These are phyloP conservation scores for Chaetomium sp. DNA, from an alignment of 2,329 filamentous ascomycete species.

Conservation along the genomic window DNA sequence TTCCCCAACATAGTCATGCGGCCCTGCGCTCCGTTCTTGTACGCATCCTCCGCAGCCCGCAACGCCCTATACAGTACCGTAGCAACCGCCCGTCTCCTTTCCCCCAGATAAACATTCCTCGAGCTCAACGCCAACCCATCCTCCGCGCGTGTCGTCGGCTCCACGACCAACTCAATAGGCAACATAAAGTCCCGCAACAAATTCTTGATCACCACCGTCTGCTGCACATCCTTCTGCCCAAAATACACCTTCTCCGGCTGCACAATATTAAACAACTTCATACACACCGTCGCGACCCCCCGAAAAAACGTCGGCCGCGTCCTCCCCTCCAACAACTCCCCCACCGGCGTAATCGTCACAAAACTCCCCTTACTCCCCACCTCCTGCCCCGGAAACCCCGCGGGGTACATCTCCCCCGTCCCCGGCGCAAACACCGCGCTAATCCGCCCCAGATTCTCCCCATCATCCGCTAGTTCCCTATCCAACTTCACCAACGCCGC, in stretches of 20 bases:
- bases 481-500: constrained; percentile 62
- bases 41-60: constrained; percentile 61
- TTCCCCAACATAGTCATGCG: constrained; percentile 65
- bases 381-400: constrained; percentile 64
- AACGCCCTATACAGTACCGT: constrained; percentile 67
- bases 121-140: constrained; percentile 90
- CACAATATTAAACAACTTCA: constrained; percentile 84
- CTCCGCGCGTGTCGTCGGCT: constrained; percentile 64
- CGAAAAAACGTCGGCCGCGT: constrained; percentile 92
- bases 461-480: constrained; percentile 59
- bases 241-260: constrained; percentile 79
- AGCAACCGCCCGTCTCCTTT: constrained; percentile 63
- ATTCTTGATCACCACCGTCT: constrained; percentile 80
- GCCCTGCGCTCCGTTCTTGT: constrained; percentile 46
- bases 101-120: constrained; percentile 85
- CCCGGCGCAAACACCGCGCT: constrained; percentile 81
- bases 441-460: constrained; percentile 58
- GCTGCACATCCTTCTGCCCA: constrained; percentile 96
- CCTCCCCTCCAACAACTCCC: constrained; percentile 73
- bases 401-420: constrained; percentile 81
- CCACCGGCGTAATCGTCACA: constrained; percentile 81
- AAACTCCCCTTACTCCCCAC: constrained; percentile 77
- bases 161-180: constrained; percentile 65
- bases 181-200: constrained; percentile 86
- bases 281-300: constrained; percentile 92